Evolutionary conservation across 192 early-diverging fungal genomes (phyloP), one percentile per base, ranked within the genome.

Genomic region (Rhizophagus clarus): DNA sequence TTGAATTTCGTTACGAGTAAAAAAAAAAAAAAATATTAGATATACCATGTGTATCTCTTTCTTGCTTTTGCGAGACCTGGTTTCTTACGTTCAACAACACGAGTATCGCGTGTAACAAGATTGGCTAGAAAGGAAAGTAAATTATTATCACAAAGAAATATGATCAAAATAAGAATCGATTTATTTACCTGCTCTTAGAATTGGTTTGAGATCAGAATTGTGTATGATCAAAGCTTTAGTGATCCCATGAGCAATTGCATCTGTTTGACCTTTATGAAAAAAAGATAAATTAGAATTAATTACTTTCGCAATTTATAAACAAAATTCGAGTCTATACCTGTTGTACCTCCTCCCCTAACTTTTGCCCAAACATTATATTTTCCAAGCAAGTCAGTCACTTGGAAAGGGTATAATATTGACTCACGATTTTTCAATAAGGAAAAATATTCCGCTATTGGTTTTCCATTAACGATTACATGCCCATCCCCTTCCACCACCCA

Each of bases 51-150:
- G 85, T 94, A 94, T 87, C 92, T 93, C 85, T 95, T 95, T 81
- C 97, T 90, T n/a, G 96, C 95, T 88, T 94, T 95, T 31, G 93
- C 93, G 83, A 96, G 95, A 73, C 95, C 95, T 45, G 96, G 94
- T 94, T 98, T 98, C 86, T 98, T 98, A 78, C 96, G 90, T 85
- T 98, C 97, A 28, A 97, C 96, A 74, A 90, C 90, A 80, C 94
- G 89, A n/a, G 86, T 83, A 87, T 94, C 92, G 31, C 90, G 83
- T 9, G 81, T 82, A 51, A 95, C 91, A 88, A 84, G 85, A 84
- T 88, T 86, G 42, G 56, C 32, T 78, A 29, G 9, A 17, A 76
- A 60, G 9, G 32, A 84, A 67, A 75, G 29, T 49, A 82, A 31
- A 61, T 60, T 64, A 28, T 56, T 12, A 2, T 34, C 31, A 66